Evolutionary conservation across 1,284 basidiomycete genomes (phyloP).

Genomic region (Malassezia yamatoensis): DNA sequence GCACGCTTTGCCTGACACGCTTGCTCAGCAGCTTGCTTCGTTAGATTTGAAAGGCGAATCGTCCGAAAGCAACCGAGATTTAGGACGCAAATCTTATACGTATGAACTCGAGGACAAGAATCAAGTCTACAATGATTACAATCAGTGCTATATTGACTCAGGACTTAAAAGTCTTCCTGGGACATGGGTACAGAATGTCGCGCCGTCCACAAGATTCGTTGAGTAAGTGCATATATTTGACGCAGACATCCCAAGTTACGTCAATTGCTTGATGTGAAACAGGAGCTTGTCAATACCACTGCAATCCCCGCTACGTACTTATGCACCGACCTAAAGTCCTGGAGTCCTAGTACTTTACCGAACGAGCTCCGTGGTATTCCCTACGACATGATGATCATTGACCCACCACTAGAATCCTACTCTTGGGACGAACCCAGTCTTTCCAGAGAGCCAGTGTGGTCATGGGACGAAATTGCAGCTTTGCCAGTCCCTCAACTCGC

Average conservation of each 20-base stretch:
- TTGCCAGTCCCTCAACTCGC: slow-evolving; percentile 74
- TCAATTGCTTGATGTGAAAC: slow-evolving; percentile 34
- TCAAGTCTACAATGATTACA: slow-evolving; percentile 88
- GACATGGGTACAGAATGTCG: slow-evolving; percentile 36
- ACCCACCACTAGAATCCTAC: slow-evolving; percentile 61
- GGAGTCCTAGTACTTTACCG: slow-evolving; percentile 22
- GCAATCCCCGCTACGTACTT: slow-evolving; percentile 38
- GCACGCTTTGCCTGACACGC: too few species aligned
- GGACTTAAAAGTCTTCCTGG: slow-evolving; percentile 28
- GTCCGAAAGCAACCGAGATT: too few species aligned
- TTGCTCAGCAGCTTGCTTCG: too few species aligned
- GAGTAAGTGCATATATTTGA: slow-evolving; percentile 76
- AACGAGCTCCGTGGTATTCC: slow-evolving; percentile 53
- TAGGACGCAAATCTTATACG: too few species aligned
- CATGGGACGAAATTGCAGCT: slow-evolving; percentile 70
- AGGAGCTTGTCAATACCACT: slow-evolving; percentile 22
- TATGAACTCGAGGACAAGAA: slow-evolving; percentile 59
- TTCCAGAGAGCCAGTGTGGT: slow-evolving; percentile 50
- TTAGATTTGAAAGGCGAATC: too few species aligned
- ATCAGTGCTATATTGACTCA: slow-evolving; percentile 69
- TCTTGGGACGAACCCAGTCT: slow-evolving; percentile 25
- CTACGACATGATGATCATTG: slow-evolving; percentile 87
- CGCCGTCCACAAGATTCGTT: slow-evolving; percentile 65
- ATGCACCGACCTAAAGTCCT: slow-evolving; percentile 25
- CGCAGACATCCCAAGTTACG: slow-evolving; percentile 33